phyloP scores from a whole-genome alignment of 2,329 filamentous ascomycete genomes.

The Tothia fuscella region DNA sequence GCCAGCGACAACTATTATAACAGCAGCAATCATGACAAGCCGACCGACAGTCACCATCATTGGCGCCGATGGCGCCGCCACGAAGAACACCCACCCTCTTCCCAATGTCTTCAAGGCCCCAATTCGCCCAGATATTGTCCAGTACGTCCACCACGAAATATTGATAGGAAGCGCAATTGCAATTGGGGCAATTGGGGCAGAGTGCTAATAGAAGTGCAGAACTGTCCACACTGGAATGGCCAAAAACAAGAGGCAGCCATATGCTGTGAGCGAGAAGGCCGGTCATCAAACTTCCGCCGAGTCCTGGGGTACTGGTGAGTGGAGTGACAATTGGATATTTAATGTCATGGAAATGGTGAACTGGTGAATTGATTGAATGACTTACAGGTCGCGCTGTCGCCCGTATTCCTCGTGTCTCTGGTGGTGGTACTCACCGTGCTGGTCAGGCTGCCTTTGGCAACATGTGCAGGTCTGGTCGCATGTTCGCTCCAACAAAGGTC shows the following conservation, averaged over 20 bases:
- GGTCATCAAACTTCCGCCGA: constrained; percentile 99
- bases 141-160: constrained; percentile 46
- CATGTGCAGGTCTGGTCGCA: constrained; percentile 99
- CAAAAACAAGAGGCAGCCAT: constrained; percentile 99
- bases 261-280: constrained; percentile 99
- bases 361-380: background rate
- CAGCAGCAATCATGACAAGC: constrained; percentile 62
- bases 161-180: constrained; percentile 18
- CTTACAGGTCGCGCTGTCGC: constrained; percentile 84
- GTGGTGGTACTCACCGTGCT: constrained; percentile 99
- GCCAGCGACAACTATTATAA: background rate
- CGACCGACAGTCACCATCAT: constrained; percentile 97
- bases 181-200: constrained; percentile 17
- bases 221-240: constrained; percentile 94
- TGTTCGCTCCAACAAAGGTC: constrained; percentile 99
- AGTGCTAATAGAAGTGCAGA: constrained; percentile 29
- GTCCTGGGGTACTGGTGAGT: constrained; percentile 94
- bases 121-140: constrained; percentile 98
- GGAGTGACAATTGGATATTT: constrained; percentile 12
- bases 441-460: constrained; percentile 99
- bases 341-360: constrained; percentile 10
- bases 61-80: constrained; percentile 87
- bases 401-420: constrained; percentile 99
- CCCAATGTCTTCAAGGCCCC: constrained; percentile 95
- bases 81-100: constrained; percentile 79